Base-by-base conservation (phyloP, 148 eudicot species). In the Polygonum aviculare region DNA sequence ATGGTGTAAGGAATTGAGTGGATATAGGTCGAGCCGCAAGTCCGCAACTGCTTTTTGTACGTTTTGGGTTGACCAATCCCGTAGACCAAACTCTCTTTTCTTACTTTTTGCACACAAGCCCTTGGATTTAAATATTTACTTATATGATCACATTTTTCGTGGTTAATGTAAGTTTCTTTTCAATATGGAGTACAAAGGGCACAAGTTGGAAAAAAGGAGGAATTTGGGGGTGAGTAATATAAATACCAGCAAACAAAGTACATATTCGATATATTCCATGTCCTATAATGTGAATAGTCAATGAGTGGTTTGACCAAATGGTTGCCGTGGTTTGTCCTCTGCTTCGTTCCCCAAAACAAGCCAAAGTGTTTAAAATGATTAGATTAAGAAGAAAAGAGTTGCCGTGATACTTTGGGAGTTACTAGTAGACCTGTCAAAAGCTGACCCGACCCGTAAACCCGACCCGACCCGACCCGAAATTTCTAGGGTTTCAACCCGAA, bases 381-480 rank as follows among this genome's bases (percentile, higher is more conserved):
- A 35, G 11, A 69, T 5, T 15, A 52, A 1, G 63, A 49, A 75
- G 38, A 70, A 73, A 75, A 82, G 69, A 63, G 63, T 54, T 63
- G 63, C 79, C 86, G 87, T 84, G 79, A 78, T 81, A 33, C 83
- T 74, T 75, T 76, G 86, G 86, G 86, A 83, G 18, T 67, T 67
- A 67, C 76, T 83, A 73, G 31, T n/a, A n/a, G n/a, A n/a, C n/a
- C n/a, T n/a, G n/a, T n/a, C n/a, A n/a, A n/a, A n/a, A n/a, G n/a
- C n/a, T n/a, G n/a, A n/a, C n/a, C n/a, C n/a, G n/a, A n/a, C n/a
- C n/a, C n/a, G n/a, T n/a, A n/a, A n/a, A n/a, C n/a, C n/a, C n/a
- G n/a, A n/a, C n/a, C n/a, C n/a, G n/a, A n/a, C n/a, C n/a, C n/a
- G n/a, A n/a, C n/a, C n/a, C n/a, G n/a, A n/a, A n/a, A n/a, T n/a